Percentiles rank a stretch among this genome's conserved stretches.
phyloP scores from a whole-genome alignment of 805 yeast species.

The Peterozyma xylosa region DNA sequence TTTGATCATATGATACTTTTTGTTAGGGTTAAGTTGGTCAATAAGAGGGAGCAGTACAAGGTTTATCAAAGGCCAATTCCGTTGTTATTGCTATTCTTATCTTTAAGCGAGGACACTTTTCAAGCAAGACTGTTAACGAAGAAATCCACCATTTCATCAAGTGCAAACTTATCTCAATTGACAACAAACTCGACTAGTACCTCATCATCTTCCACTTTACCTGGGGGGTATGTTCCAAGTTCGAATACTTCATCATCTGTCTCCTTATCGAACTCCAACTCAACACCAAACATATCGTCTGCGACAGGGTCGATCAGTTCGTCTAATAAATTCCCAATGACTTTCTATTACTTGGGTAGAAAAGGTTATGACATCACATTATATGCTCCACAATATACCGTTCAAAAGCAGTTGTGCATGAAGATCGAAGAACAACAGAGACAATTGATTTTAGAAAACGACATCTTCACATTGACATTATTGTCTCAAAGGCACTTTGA shows the following conservation, averaged over 20 bases:
- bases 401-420: constrained; percentile 74
- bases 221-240: not conserved
- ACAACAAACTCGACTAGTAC: constrained; percentile 22
- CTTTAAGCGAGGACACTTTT: constrained; percentile 76
- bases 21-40: constrained; percentile 78
- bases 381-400: constrained; percentile 45
- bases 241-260: constrained; percentile 15
- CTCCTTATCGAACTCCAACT: constrained; percentile 5
- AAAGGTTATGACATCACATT: constrained; percentile 47
- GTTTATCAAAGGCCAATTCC: constrained; percentile 89
- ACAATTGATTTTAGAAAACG: constrained; percentile 61
- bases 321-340: constrained; percentile 35
- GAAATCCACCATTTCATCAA: constrained; percentile 28
- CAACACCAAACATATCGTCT: constrained; percentile 10
- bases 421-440: constrained; percentile 76
- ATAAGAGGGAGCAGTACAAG: constrained; percentile 84
- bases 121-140: constrained; percentile 37
- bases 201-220: constrained; percentile 9
- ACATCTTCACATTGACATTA: constrained; percentile 72
- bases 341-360: constrained; percentile 45
- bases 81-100: constrained; percentile 62
- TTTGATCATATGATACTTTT: constrained; percentile 85
- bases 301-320: not conserved
- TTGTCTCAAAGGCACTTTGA: constrained; percentile 72
- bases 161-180: constrained; percentile 13